Evolutionary conservation across 2,329 filamentous ascomycete genomes (phyloP).

Genomic region (Hypoxylon sp.): DNA sequence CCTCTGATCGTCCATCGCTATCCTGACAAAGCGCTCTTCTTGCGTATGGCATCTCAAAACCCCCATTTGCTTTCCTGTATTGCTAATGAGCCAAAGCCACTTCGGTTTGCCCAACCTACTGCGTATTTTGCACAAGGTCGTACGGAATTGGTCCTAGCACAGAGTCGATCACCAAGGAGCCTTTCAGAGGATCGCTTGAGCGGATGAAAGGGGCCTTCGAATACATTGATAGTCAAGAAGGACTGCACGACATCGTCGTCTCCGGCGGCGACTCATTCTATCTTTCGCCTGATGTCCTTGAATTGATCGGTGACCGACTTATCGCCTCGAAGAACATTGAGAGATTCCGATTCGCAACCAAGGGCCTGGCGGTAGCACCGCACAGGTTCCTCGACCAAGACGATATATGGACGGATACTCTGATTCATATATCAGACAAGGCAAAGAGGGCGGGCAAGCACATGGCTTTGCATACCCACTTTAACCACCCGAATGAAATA

Average conservation of each 20-base stretch:
- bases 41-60: conserved; percentile 62
- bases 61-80: not conserved
- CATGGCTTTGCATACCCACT: conserved; percentile 75
- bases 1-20: conserved; percentile 74
- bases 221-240: conserved; percentile 67
- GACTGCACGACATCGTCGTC: conserved; percentile 71
- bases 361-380: conserved; percentile 72
- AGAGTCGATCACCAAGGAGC: conserved; percentile 61
- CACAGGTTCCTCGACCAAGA: conserved; percentile 66
- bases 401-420: conserved; percentile 68
- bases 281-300: conserved; percentile 66
- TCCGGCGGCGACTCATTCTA: conserved; percentile 75
- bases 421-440: conserved; percentile 66
- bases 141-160: conserved; percentile 71
- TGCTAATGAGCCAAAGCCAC: conserved; percentile 60
- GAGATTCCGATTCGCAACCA: conserved; percentile 73
- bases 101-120: conserved; percentile 74
- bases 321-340: conserved; percentile 71
- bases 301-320: conserved; percentile 68
- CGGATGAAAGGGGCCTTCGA: conserved; percentile 71
- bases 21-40: conserved; percentile 72
- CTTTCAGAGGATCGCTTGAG: conserved; percentile 57
- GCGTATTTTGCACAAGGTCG: conserved; percentile 73
- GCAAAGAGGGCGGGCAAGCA: conserved; percentile 69
- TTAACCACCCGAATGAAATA: conserved; percentile 74